Base-by-base conservation (phyloP, 1,284 basidiomycete genomes). In the Trichosporon ovoides region DNA sequence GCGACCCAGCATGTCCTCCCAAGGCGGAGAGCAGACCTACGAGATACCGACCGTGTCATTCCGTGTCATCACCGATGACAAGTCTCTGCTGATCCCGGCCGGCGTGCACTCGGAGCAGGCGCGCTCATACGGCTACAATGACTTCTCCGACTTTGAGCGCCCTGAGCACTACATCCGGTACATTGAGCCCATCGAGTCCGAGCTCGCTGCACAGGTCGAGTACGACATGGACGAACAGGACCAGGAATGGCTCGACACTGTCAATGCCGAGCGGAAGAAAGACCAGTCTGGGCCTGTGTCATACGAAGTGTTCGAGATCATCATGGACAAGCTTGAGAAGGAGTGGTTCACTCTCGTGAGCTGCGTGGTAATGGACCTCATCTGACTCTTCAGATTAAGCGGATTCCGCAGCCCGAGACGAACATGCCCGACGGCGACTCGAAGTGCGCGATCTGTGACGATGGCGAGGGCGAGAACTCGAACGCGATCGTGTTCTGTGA, bases 211-310 rank as follows among this genome's bases (percentile, higher is more conserved):
- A 49, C 92, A 95, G 71, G 95, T 98, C 49, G 96, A 98, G 76
- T 99, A 99, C 80, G 96, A 98, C 74, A 98, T 98, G 94, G 96
- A 98, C 71, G 96, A 98, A 73, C 95, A 98, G 84, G 95, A 98
- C 77, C 87, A 93, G 75, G 89, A 92, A 74, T 99, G 96, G 96
- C 83, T 99, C 7, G 89, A 96, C 66, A 79, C 81, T 0, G 79
- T 94, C 65, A 99, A 99, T 69, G 69, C 76, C 7, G 91, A 97
- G 59, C 82, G 96, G 28, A 87, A 83, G 76, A 87, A 86, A 66
- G 85, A 89, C 33, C 86, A 90, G 59, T 73, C 87, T 33, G 87
- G 88, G 65, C 80, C 79, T 34, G 85, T 94, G 57, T 81, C 86
- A 0, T 90, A 88, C 72, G 95, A 98, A 74, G 79, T 85, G 1